Evolutionary conservation across 192 early-diverging fungal species (phyloP).

Genomic region (Geosiphon pyriformis): DNA sequence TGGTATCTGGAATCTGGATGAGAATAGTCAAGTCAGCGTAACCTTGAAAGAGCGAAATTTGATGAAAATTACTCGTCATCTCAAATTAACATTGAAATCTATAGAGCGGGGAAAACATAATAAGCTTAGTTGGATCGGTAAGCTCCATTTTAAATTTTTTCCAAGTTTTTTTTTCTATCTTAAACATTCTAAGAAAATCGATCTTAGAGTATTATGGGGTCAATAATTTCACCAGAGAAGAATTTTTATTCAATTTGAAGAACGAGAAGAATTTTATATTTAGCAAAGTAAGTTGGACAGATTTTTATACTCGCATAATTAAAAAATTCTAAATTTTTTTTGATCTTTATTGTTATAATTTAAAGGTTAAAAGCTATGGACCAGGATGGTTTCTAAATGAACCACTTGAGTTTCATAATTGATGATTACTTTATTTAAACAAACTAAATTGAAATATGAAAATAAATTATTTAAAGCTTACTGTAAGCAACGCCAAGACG

Average conservation of each 20-base stretch:
- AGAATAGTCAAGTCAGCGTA: constrained; percentile 22
- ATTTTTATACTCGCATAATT: no score
- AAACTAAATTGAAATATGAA: no score
- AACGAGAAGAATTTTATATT: constrained; percentile 19
- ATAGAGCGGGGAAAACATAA: constrained; percentile 35
- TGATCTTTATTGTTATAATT: no score
- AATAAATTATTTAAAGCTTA: no score
- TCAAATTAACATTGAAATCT: constrained; percentile 28
- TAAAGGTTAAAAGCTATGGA: no score
- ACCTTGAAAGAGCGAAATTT: constrained; percentile 18
- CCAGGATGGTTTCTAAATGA: no score
- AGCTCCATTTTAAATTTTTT: neutral
- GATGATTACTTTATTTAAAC: no score
- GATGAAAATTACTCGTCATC: constrained; percentile 23
- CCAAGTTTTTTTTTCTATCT: neutral
- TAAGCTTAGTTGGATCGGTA: constrained; percentile 31
- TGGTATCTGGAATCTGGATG: constrained; percentile 25
- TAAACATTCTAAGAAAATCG: neutral
- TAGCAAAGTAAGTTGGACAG: constrained; percentile 3
- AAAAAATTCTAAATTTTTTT: no score
- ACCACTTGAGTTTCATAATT: no score
- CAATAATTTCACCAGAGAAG: constrained; percentile 12
- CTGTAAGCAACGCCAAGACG: no score
- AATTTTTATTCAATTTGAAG: neutral
- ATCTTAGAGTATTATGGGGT: constrained; percentile 7